Conservation (phyloP, 2,329 filamentous ascomycete species). For the Scorias spongiosa region DNA sequence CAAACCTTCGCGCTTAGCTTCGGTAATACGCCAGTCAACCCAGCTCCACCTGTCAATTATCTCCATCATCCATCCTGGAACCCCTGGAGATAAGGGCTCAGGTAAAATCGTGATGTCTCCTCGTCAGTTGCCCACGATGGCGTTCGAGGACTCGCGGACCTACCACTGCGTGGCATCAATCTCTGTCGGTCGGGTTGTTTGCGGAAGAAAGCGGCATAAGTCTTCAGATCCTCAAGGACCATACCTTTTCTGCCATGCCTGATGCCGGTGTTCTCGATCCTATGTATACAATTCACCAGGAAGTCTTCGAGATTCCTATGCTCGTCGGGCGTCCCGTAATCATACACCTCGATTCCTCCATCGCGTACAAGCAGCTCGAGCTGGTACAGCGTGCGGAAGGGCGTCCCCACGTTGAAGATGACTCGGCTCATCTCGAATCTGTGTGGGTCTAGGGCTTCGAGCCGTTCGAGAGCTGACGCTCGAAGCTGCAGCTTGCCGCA, state of each 20-base stretch:
- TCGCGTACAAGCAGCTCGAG: background rate
- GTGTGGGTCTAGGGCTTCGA: background rate
- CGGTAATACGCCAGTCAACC: too few species aligned
- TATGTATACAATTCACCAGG: background rate
- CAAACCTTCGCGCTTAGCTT: too few species aligned
- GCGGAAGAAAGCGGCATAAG: background rate
- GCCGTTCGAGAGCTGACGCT: background rate
- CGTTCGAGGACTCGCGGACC: too few species aligned
- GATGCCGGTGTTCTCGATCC: background rate
- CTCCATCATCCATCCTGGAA: too few species aligned
- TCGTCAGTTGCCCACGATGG: too few species aligned
- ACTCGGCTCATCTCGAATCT: background rate
- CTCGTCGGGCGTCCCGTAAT: background rate
- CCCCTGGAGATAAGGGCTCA: too few species aligned
- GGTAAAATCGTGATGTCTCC: too few species aligned
- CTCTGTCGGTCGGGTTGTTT: background rate
- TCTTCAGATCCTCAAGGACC: background rate
- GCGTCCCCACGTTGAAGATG: background rate
- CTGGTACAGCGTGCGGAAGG: background rate
- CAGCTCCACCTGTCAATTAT: too few species aligned
- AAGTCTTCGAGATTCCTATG: background rate
- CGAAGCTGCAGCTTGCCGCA: slow-evolving; percentile 5
- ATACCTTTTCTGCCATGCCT: background rate
- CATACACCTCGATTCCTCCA: background rate
- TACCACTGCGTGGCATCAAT: too few species aligned